Percentiles rank a stretch among this genome's conserved stretches.
Evolutionary conservation across 2,329 filamentous ascomycete species (phyloP).

Genomic region (Aspergillus aculeatus): DNA sequence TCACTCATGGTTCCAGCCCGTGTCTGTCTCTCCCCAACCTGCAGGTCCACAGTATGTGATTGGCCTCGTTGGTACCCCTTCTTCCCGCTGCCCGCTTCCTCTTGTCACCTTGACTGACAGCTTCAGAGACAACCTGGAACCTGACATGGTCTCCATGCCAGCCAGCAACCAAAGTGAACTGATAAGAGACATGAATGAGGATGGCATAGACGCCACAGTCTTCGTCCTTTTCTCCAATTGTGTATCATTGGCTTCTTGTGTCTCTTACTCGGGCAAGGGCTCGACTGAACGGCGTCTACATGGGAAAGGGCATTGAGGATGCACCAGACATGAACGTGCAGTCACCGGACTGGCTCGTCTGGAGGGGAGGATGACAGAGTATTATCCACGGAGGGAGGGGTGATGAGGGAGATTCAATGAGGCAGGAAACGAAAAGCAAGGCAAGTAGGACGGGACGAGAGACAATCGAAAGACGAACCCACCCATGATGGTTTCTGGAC

Average conservation of each 20-base stretch:
- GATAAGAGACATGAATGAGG: not conserved
- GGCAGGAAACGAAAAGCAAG: conserved; percentile 5
- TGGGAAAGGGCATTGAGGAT: not conserved
- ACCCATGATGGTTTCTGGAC: conserved; percentile 20
- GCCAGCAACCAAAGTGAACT: not conserved
- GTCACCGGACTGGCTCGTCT: not conserved
- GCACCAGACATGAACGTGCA: not conserved
- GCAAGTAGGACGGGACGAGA: conserved; percentile 11
- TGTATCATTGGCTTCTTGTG: not conserved
- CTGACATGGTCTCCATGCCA: not conserved
- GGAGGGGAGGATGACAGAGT: not conserved
- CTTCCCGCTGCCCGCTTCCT: not conserved
- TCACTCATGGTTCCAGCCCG: conserved; percentile 4
- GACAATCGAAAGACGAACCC: conserved; percentile 15
- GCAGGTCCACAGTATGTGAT: not conserved
- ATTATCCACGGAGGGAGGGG: not conserved
- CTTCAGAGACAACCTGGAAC: not conserved
- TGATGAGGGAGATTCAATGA: conserved; percentile 3
- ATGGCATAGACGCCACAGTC: not conserved
- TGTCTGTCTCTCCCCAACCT: conserved; percentile 1
- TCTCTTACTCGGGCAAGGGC: not conserved
- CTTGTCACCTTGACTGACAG: not conserved
- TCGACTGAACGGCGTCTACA: not conserved
- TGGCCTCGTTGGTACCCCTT: not conserved
- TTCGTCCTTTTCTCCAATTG: not conserved